Evolutionary conservation across 257 asterid species (phyloP), one percentile per base, ranked within the genome.

Genomic region (Orobanche coerulescens): DNA sequence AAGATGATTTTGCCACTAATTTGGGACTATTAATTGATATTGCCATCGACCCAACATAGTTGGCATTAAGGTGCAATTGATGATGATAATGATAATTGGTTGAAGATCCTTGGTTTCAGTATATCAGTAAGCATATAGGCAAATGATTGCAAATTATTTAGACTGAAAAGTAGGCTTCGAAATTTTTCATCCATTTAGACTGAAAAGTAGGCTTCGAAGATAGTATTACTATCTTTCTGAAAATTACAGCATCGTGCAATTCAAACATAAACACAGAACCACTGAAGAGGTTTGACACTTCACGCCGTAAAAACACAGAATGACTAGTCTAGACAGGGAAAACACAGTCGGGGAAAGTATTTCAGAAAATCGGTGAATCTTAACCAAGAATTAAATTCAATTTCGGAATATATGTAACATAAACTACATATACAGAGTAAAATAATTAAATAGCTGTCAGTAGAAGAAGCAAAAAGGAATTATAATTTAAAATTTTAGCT

Each of bases 131-230:
- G 25, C 42, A 43, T 26, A 31, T 47, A 14, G 37, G 62, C 42
- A 54, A 3, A 24, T 5, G 25, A 15, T 37, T 34, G 34, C 16
- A 53, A 43, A 40, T 48, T 22, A 64, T 0, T 1, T 6, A 26
- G 2, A 26, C 31, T 26, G 25, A 50, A 23, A 31, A 64, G n/a
- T 69, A 25, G 53, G 23, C 31, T 44, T 22, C 8, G 20, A 52
- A 69, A 42, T 14, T 34, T 58, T 68, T 34, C 59, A n/a, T 46
- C 56, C 46, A 62, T 31, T 52, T 60, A 50, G 40, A n/a, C 18
- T 26, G 25, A 50, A 23, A 31, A 64, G n/a, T 69, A 25, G 53
- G 23, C 31, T 44, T 22, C 8, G 20, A 52, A 69, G 48, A 15
- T 58, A 60, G 61, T 55, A 2, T 36, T 50, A 15, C 19, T 44